Evolutionary conservation across 345 rosid species (phyloP), one percentile per base, ranked within the genome.

Genomic region (Populus tremula): DNA sequence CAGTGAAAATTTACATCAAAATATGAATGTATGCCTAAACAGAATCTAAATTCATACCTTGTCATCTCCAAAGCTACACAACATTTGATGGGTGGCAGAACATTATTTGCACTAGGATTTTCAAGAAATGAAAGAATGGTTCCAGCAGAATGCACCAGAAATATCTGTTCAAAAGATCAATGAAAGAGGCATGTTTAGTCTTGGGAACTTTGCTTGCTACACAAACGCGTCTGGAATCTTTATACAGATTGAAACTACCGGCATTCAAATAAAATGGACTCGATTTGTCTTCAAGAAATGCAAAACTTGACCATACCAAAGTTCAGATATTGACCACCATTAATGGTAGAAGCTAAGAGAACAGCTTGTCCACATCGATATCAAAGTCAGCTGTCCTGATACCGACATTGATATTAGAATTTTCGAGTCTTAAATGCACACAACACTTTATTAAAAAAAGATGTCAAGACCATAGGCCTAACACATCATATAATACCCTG

Each of bases 31-130:
- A 10, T 14, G 25, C 61, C 36, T 2, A 74, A 66, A n/a, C 41
- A 33, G 47, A 67, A 72, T 6, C 35, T 67, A 20, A 31, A 38
- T 20, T 18, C 69, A 54, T 85, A 90, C 95, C 95, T 89, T 82
- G 79, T 88, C 94, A 92, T 92, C 88, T 85, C 93, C 85, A 84
- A 80, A 82, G 77, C 89, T 75, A 75, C 79, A 78, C 82, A 27
- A 72, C 85, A 88, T 90, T 84, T 82, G 2, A 82, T 71, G 76
- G 68, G 47, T 54, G 59, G 59, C 78, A 9, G 76, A 83, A 66
- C 92, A 86, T 86, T 68, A 78, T 83, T 80, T 53, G 73, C 25
- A 36, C 38, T 72, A 66, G 49, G 54, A 36, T 66, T 5, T 43
- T 67, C 41, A 2, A 21, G 69, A 29, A 29, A 21, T 18, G 6